phyloP scores from a whole-genome alignment of 805 yeast genomes.

The Wickerhamiella allomyrinae region DNA sequence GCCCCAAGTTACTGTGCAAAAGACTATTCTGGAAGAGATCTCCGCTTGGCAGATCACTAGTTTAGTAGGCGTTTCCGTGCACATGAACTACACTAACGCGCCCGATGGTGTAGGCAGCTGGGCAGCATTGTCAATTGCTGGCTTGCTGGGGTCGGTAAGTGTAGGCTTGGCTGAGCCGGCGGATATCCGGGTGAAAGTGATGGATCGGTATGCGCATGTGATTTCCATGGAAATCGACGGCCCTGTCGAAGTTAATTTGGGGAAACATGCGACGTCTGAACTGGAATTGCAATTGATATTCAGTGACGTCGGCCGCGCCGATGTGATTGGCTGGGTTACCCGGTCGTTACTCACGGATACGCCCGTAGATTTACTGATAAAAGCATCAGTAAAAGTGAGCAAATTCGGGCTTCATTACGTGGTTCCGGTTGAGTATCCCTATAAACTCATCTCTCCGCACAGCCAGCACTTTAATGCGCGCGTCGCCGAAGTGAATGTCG shows the following conservation, averaged over 20 bases:
- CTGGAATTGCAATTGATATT: neutral
- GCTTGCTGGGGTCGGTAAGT: neutral
- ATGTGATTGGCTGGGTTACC: conserved; percentile 7
- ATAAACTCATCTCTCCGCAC: conserved; percentile 5
- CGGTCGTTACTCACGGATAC: conserved; percentile 3
- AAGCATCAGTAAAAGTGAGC: conserved; percentile 6
- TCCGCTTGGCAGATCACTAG: neutral
- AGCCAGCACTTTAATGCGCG: conserved; percentile 9
- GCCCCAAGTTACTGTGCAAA: neutral
- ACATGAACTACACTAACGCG: neutral
- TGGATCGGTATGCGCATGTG: neutral
- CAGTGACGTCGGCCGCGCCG: conserved; percentile 13
- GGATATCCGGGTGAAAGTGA: neutral
- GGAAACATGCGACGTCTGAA: neutral
- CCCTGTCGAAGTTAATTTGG: neutral
- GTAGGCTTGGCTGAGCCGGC: neutral
- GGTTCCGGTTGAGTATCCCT: conserved; percentile 4
- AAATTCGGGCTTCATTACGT: conserved; percentile 12
- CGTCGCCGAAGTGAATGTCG: conserved; percentile 5
- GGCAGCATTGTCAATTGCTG: neutral
- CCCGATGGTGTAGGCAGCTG: neutral
- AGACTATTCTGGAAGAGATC: neutral
- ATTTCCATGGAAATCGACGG: neutral
- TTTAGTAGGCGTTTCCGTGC: neutral
- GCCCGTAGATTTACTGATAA: conserved; percentile 6